A percentile compares a stretch with the other conserved stretches of the same genome.
phyloP scores from a whole-genome alignment of 2,329 filamentous ascomycete genomes.

The Zymoseptoria crescenta region DNA sequence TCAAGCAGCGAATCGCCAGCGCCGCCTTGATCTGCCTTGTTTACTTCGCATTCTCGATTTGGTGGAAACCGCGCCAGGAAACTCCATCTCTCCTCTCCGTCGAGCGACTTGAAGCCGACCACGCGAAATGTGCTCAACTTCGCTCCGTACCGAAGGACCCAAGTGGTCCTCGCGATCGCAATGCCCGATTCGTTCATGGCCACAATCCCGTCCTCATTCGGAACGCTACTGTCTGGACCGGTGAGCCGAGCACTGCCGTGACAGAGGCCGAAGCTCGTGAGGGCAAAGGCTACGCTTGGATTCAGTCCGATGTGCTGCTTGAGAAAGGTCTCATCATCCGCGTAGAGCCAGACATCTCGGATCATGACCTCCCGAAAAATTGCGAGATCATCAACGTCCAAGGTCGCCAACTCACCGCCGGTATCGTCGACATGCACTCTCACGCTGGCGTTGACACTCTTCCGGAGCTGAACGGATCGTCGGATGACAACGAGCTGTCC shows the following conservation, averaged over 20 bases:
- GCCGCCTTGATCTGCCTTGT: conserved; percentile 3
- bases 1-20: neutral
- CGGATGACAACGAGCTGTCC: conserved; percentile 58
- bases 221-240: conserved; percentile 60
- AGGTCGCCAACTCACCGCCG: conserved; percentile 55
- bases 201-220: conserved; percentile 55
- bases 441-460: conserved; percentile 55
- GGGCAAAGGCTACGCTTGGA: conserved; percentile 56
- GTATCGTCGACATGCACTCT: conserved; percentile 65
- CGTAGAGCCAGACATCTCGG: conserved; percentile 42
- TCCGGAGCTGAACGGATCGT: conserved; percentile 47
- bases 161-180: conserved; percentile 48
- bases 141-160: conserved; percentile 49
- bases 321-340: conserved; percentile 54
- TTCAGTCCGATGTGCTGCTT: conserved; percentile 52
- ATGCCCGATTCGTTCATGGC: conserved; percentile 53
- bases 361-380: conserved; percentile 39
- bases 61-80: conserved; percentile 52
- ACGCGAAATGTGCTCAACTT: conserved; percentile 50
- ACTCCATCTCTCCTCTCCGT: conserved; percentile 70
- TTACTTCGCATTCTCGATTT: conserved; percentile 5
- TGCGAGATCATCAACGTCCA: conserved; percentile 49
- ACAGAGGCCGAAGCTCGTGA: conserved; percentile 47
- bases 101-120: conserved; percentile 46
- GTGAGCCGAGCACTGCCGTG: conserved; percentile 47